Percentiles rank a stretch among this genome's conserved stretches.
phyloP scores from a whole-genome alignment of 345 rosid species.

The Citrus unshiu region DNA sequence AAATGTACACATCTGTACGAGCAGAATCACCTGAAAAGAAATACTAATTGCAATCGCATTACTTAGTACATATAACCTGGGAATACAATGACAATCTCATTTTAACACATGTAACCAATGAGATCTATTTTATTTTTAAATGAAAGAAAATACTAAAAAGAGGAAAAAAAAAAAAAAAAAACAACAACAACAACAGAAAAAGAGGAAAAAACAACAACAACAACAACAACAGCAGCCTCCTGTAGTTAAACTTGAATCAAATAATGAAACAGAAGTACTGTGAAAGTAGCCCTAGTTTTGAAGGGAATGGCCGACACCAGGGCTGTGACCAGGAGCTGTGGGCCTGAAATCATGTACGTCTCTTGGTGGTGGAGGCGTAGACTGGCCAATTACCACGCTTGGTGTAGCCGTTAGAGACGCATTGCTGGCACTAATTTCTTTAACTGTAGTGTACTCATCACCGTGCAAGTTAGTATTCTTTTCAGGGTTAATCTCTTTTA shows the following conservation, averaged over 20 bases:
- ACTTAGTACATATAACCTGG: background rate
- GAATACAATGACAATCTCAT: background rate
- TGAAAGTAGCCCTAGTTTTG: conserved; percentile 25
- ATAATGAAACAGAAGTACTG: background rate
- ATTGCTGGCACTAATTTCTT: background rate
- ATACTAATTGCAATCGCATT: background rate
- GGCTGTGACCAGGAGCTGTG: conserved; percentile 62
- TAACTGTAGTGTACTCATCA: background rate
- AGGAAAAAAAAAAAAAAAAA: no score
- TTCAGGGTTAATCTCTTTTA: background rate
- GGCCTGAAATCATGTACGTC: conserved; percentile 53
- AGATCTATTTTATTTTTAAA: background rate
- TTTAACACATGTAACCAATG: background rate
- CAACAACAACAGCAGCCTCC: background rate
- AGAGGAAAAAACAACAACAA: no score
- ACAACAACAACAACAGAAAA: no score
- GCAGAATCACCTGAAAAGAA: background rate
- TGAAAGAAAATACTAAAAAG: background rate
- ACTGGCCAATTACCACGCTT: background rate
- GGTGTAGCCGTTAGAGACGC: conserved; percentile 21
- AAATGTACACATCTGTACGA: background rate
- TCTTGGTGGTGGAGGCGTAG: conserved; percentile 22
- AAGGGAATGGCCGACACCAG: conserved; percentile 54
- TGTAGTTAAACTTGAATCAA: background rate
- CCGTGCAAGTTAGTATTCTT: background rate